Base-by-base conservation (phyloP, 306 rosid species). In the Cucumis cinereus region DNA sequence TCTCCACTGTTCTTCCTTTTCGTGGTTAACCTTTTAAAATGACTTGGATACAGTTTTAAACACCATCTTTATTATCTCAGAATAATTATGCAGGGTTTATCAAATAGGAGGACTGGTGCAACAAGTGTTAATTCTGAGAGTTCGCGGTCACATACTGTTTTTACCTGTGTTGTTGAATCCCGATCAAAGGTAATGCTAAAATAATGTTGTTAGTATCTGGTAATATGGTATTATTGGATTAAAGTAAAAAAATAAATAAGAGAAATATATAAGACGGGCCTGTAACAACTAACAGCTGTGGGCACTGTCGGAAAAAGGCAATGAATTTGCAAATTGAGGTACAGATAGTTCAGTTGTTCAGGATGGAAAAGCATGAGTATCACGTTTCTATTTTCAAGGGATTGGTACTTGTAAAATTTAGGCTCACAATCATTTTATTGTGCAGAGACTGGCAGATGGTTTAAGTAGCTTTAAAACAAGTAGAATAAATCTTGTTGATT, bases 61-160 rank as follows among this genome's bases (percentile, higher is more conserved):
- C 41, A 23, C 62, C 78, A 74, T 72, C 15, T 49, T 67, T 67
- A 47, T 28, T 17, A 41, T 43, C 49, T 71, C 26, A n/a, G n/a
- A 53, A 59, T 81, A 56, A 68, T 67, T 75, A 45, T 87, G 85
- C 92, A 95, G 99, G 99, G 99, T 57, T 76, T 92, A 79, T 89
- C 96, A 49, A 92, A 95, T 84, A 90, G 98, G 85, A 92, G 99
- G 83, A 85, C 88, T 49, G 98, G 99, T 79, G 91, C 97, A 82
- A 95, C 99, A 71, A 92, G 98, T 81, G 87, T 95, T 79, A 95
- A 95, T 83, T 88, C 98, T 53, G 99, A 95, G 87, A 95, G 99
- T 86, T 95, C 99, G 53, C 97, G 99, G 56, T 95, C 99, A 43
- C 99, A 95, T 78, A 95, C 99, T 81, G 99, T 95, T 86, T 95